Evolutionary conservation across 1,284 basidiomycete genomes (phyloP).

Genomic region (Moniliella sp.): DNA sequence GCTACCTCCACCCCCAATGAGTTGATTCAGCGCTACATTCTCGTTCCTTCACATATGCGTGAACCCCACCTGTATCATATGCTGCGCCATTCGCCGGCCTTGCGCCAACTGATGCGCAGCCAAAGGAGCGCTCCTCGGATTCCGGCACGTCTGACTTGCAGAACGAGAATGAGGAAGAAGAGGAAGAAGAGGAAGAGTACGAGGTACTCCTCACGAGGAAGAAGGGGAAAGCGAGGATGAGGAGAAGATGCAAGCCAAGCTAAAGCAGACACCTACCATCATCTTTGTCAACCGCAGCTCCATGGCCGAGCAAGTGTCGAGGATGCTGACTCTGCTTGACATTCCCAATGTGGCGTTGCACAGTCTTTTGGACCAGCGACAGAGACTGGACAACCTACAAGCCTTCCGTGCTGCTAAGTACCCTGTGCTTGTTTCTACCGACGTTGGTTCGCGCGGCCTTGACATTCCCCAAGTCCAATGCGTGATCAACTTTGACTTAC

Average conservation of each 20-base stretch:
- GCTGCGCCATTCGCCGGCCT: conserved; percentile 52
- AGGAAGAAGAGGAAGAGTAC: conserved; percentile 1
- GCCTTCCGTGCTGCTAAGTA: conserved; percentile 54
- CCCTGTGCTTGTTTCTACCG: conserved; percentile 28
- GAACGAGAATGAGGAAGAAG: conserved; percentile 11
- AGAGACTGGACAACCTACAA: conserved; percentile 59
- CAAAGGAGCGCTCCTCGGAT: conserved; percentile 17
- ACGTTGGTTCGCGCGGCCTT: conserved; percentile 31
- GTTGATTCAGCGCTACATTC: conserved; percentile 72
- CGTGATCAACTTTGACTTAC: conserved; percentile 87
- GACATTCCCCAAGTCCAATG: conserved; percentile 53
- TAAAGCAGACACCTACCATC: conserved; percentile 59
- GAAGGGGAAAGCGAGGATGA: conserved; percentile 2
- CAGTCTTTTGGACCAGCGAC: conserved; percentile 71
- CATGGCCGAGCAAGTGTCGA: conserved; percentile 55
- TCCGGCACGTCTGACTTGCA: conserved; percentile 25
- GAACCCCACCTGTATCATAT: conserved; percentile 80
- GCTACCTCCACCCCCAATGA: conserved; percentile 58
- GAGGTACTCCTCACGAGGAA: background rate
- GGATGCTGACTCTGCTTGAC: conserved; percentile 47
- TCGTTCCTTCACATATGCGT: conserved; percentile 80
- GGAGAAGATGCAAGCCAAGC: conserved; percentile 39
- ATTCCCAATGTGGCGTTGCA: conserved; percentile 76
- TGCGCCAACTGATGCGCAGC: too few relatives aligned
- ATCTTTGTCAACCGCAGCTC: conserved; percentile 74